A percentile compares a stretch with the other conserved stretches of the same genome.
Evolutionary conservation across 306 rosid genomes (phyloP).

Genomic region (Begonia fuchsioides): DNA sequence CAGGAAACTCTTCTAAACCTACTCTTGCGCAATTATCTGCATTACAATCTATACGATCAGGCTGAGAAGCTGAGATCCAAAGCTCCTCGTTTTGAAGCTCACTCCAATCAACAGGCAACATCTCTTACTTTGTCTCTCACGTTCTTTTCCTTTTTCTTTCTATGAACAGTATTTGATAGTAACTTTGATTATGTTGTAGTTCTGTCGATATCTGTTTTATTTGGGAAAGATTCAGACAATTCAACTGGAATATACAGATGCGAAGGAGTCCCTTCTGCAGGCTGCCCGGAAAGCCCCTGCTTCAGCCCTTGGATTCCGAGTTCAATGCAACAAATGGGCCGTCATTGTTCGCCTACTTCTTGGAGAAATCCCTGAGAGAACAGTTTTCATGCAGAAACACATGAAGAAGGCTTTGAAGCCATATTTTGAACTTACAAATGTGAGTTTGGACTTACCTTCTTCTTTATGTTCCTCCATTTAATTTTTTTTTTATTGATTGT

Average conservation of each 20-base stretch:
- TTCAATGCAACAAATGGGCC: slow-evolving; percentile 99
- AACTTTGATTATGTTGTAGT: slow-evolving; percentile 26
- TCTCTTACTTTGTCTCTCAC: not conserved
- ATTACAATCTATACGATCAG: slow-evolving; percentile 82
- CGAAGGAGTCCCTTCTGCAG: slow-evolving; percentile 90
- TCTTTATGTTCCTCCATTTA: no score
- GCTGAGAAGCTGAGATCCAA: slow-evolving; percentile 97
- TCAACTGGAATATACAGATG: slow-evolving; percentile 95
- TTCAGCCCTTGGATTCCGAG: slow-evolving; percentile 88
- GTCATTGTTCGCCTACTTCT: slow-evolving; percentile 78
- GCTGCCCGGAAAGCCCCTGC: slow-evolving; percentile 95
- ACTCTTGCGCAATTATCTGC: slow-evolving; percentile 88
- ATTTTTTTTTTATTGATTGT: no score
- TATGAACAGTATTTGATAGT: not conserved
- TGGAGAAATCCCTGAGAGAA: slow-evolving; percentile 97
- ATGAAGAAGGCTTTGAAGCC: slow-evolving; percentile 87
- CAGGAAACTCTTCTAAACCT: slow-evolving; percentile 96
- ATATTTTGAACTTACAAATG: slow-evolving; percentile 94
- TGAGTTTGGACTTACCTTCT: slow-evolving; percentile 21
- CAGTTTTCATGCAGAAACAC: slow-evolving; percentile 91
- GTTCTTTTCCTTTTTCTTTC: not conserved
- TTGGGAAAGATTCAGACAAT: slow-evolving; percentile 91
- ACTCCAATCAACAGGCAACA: slow-evolving; percentile 93
- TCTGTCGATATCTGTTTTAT: slow-evolving; percentile 89
- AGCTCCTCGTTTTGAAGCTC: slow-evolving; percentile 98